phyloP scores from a whole-genome alignment of 768 basidiomycete genomes.

The Pisolithus marmoratus region DNA sequence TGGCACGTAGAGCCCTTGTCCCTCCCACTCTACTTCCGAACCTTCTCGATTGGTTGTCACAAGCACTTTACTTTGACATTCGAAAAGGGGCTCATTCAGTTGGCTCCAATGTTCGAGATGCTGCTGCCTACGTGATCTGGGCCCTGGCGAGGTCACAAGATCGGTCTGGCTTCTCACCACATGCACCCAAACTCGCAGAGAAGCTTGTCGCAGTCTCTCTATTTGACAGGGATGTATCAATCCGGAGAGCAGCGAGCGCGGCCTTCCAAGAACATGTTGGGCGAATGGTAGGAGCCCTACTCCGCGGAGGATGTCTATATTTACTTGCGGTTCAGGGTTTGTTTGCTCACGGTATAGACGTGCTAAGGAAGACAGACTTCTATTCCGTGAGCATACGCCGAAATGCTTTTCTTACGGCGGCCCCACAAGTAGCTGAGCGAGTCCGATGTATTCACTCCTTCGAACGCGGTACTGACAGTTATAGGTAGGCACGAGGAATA shows the following conservation, averaged over 20 bases:
- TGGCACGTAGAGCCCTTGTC: constrained; percentile 79
- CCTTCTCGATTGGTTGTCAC: constrained; percentile 74
- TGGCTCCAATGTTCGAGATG: constrained; percentile 91
- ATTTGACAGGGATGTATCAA: constrained; percentile 92
- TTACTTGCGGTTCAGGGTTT: constrained; percentile 50
- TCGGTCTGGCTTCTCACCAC: constrained; percentile 48
- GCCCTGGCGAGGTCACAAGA: constrained; percentile 81
- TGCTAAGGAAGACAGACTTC: constrained; percentile 89
- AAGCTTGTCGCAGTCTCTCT: constrained; percentile 73
- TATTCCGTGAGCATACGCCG: constrained; percentile 84
- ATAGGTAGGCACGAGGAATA: constrained; percentile 70
- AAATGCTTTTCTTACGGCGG: constrained; percentile 80
- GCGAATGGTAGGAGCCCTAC: constrained; percentile 59
- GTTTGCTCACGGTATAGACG: constrained; percentile 92
- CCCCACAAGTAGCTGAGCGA: constrained; percentile 82
- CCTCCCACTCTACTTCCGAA: constrained; percentile 48
- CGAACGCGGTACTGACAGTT: constrained; percentile 7
- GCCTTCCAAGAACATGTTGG: constrained; percentile 98
- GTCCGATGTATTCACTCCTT: constrained; percentile 26
- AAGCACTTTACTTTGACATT: constrained; percentile 89
- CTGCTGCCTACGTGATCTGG: constrained; percentile 93
- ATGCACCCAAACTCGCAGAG: constrained; percentile 61
- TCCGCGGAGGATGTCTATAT: constrained; percentile 10
- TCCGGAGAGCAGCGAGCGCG: constrained; percentile 92
- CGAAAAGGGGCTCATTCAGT: constrained; percentile 90